Base-by-base conservation (phyloP, 257 asterid species). In the Gentiana dahurica region DNA sequence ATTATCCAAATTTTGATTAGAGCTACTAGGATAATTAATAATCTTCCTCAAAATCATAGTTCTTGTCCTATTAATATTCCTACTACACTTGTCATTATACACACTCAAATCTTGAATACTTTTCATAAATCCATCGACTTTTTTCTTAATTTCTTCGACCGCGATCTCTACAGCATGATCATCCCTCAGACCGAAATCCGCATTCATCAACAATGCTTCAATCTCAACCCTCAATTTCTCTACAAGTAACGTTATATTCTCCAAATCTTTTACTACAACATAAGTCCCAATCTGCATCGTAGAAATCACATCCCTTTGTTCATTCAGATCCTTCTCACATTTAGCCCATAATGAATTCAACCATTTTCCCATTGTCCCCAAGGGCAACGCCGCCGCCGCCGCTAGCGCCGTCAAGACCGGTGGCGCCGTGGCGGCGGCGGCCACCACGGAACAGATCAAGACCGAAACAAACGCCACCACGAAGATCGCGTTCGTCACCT, bases 361-460 rank as follows among this genome's bases (percentile, higher is more conserved):
- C 95, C 96, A 87, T 41, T 39, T 75, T 59, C 96, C 95, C 95
- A 82, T 82, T 3, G 95, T 78, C 2, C 93, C 96, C 45, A 87
- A 48, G 0, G 96, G 96, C 59, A 82, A 75, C 2, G 96, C 80
- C 1, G 96, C 96, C 0, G 96, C 96, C 0, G 95, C 95, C 9
- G 93, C 92, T 68, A 87, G 58, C 0, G 95, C 93, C 0, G 95
- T 71, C 73, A 82, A 82, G 49, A 87, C 83, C 1, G 94, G 87
- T 0, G 96, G 93, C 0, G 96, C 96, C 2, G 87, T 65, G 61
- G 84, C 46, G 1, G 96, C 96, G 0, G 96, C 96, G 2, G 94
- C 96, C 73, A 87, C 94, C 51, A 87, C 95, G 1, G 96, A 82
- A 64, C 85, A 84, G 36, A 87, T 75, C 69, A 84, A 47, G 34